phyloP scores from a whole-genome alignment of 2,329 filamentous ascomycete genomes.

The Penicillium frequentans region DNA sequence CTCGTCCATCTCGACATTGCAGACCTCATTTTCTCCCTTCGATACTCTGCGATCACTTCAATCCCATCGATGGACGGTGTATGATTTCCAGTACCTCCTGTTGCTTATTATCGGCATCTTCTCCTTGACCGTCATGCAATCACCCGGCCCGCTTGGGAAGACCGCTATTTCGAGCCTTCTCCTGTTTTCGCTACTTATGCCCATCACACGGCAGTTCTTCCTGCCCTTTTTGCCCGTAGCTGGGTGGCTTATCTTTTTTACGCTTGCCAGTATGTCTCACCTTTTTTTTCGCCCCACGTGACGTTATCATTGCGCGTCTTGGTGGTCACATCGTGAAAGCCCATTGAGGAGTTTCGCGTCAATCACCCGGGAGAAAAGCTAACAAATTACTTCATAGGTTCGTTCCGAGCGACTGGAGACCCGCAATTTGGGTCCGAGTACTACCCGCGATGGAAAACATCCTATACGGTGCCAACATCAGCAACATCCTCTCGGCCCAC shows the following conservation, averaged over 20 bases:
- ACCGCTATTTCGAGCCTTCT: slow-evolving; percentile 67
- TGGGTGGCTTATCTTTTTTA: slow-evolving; percentile 87
- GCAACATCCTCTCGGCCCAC: slow-evolving; percentile 91
- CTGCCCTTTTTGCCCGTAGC: slow-evolving; percentile 82
- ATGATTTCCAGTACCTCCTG: slow-evolving; percentile 82
- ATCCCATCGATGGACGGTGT: slow-evolving; percentile 74
- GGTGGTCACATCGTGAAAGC: background rate
- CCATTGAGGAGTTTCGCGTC: background rate
- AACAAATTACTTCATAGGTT: slow-evolving; percentile 58
- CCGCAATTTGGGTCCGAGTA: slow-evolving; percentile 93
- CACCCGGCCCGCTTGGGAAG: slow-evolving; percentile 75
- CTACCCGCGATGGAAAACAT: slow-evolving; percentile 94
- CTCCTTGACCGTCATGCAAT: slow-evolving; percentile 77
- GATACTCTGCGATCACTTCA: slow-evolving; percentile 76
- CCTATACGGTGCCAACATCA: slow-evolving; percentile 90
- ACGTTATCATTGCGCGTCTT: background rate
- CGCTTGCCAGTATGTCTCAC: slow-evolving; percentile 72
- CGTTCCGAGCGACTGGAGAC: slow-evolving; percentile 83
- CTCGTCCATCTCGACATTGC: slow-evolving; percentile 71
- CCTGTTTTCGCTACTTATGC: slow-evolving; percentile 71
- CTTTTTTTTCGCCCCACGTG: background rate
- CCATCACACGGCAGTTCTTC: slow-evolving; percentile 86
- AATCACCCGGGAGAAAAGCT: background rate
- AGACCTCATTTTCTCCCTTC: slow-evolving; percentile 78
- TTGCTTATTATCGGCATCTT: slow-evolving; percentile 75